A percentile compares a stretch with the other conserved stretches of the same genome.
Conservation (phyloP, 768 basidiomycete species). For the Galerina sulciceps region DNA sequence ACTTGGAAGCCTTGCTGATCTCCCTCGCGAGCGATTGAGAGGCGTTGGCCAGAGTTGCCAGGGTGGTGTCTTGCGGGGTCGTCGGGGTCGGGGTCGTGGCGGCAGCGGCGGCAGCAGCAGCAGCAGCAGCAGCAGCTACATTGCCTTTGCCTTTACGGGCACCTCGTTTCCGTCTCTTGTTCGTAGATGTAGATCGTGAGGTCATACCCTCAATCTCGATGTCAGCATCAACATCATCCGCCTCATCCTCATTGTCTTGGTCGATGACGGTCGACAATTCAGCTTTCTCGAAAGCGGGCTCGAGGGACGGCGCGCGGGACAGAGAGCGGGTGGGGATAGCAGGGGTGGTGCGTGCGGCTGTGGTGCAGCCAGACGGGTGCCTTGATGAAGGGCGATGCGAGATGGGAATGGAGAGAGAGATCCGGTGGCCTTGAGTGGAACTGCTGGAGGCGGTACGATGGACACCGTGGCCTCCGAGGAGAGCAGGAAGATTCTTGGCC, state of each 20-base stretch:
- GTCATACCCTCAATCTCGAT: constrained; percentile 40
- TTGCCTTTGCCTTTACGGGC: constrained; percentile 80
- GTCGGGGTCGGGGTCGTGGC: constrained; percentile 32
- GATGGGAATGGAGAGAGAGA: constrained; percentile 63
- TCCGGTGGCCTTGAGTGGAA: constrained; percentile 66
- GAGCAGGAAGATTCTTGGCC: constrained; percentile 79
- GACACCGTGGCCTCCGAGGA: constrained; percentile 58
- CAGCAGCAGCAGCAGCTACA: constrained; percentile 26
- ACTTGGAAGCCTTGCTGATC: constrained; percentile 69
- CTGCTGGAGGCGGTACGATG: constrained; percentile 68
- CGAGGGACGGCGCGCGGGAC: constrained; percentile 68
- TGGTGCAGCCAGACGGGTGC: constrained; percentile 52
- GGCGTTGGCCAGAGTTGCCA: constrained; percentile 75
- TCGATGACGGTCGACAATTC: constrained; percentile 60
- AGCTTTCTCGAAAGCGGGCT: constrained; percentile 49
- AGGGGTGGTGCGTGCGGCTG: constrained; percentile 56
- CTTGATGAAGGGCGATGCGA: constrained; percentile 77
- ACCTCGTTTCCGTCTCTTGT: constrained; percentile 84
- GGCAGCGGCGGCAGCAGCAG: too few relatives aligned
- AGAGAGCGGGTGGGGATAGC: constrained; percentile 57
- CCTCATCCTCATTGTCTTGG: constrained; percentile 53
- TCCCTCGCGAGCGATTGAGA: constrained; percentile 86
- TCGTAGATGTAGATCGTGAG: constrained; percentile 71
- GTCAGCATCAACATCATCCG: constrained; percentile 42
- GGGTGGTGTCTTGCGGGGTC: constrained; percentile 54